Percentiles rank a stretch among this genome's conserved stretches.
phyloP scores from a whole-genome alignment of 2,329 filamentous ascomycete genomes.

The Epichloe festucae region DNA sequence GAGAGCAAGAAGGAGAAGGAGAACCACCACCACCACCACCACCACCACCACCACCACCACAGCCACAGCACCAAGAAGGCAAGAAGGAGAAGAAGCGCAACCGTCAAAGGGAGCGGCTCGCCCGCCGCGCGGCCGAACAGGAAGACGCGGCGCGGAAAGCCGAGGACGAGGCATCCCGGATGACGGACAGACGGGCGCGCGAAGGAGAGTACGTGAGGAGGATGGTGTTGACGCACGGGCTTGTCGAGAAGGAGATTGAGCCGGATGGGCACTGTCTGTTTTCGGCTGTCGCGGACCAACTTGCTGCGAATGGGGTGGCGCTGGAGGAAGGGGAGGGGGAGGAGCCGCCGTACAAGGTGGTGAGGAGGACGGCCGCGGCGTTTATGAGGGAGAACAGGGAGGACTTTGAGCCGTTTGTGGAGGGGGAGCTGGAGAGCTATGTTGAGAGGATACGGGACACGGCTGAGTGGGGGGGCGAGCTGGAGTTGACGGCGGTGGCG shows the following conservation, averaged over 20 bases:
- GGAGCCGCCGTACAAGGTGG: slow-evolving; percentile 44
- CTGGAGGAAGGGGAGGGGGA: background rate
- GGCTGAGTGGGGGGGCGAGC: slow-evolving; percentile 94
- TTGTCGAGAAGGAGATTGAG: slow-evolving; percentile 66
- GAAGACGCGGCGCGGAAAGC: slow-evolving; percentile 57
- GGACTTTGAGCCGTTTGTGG: slow-evolving; percentile 78
- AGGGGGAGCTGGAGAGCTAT: slow-evolving; percentile 65
- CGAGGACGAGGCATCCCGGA: slow-evolving; percentile 57
- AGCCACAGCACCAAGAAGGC: slow-evolving; percentile 9
- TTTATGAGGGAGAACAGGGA: slow-evolving; percentile 65
- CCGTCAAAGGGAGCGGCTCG: slow-evolving; percentile 80
- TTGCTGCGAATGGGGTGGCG: background rate
- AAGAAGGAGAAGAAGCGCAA: slow-evolving; percentile 59
- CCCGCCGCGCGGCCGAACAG: slow-evolving; percentile 75
- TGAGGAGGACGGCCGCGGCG: slow-evolving; percentile 58
- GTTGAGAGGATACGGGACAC: slow-evolving; percentile 68
- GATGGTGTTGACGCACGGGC: slow-evolving; percentile 47
- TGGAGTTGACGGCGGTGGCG: slow-evolving; percentile 78
- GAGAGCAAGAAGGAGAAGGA: background rate
- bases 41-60: too few relatives aligned
- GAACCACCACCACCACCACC: too few relatives aligned
- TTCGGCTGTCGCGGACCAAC: slow-evolving; percentile 39
- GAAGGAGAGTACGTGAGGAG: slow-evolving; percentile 60
- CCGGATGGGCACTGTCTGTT: slow-evolving; percentile 95
- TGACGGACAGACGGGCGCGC: slow-evolving; percentile 58